These are phyloP conservation scores for Eucalyptus urophylla DNA, from an alignment of 345 rosid species.

Conservation along the genomic window DNA sequence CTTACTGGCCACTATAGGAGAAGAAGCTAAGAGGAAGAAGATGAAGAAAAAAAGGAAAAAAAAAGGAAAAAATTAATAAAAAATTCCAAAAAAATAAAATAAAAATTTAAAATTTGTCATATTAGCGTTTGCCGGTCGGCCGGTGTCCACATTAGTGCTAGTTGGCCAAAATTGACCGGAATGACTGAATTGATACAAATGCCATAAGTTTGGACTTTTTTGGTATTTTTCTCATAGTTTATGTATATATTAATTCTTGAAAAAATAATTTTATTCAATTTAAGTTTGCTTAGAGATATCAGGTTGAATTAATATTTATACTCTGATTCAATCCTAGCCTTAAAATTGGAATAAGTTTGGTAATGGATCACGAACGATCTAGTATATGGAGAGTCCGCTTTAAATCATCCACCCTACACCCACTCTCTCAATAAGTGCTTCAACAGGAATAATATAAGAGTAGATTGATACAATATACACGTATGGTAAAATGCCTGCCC, in stretches of 20 bases:
- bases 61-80: too few species aligned
- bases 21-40: too few species aligned
- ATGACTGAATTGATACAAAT: too few species aligned
- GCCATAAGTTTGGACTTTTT: too few species aligned
- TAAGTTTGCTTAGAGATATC: neutral
- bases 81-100: too few species aligned
- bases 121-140: accelerated
- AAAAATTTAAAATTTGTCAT: too few species aligned
- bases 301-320: neutral
- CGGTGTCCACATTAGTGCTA: accelerated
- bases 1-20: too few species aligned
- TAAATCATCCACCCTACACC: neutral
- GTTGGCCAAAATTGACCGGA: accelerated
- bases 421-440: neutral
- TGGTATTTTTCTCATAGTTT: neutral
- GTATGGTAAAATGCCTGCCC: neutral
- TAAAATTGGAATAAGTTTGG: neutral
- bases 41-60: too few species aligned
- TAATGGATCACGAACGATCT: neutral
- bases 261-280: neutral
- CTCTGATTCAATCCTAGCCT: neutral
- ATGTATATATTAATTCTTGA: neutral
- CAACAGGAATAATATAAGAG: neutral
- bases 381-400: neutral
- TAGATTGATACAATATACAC: neutral